Conservation (phyloP, 495 filamentous ascomycete genomes). For the Lentithecium fluviatile region DNA sequence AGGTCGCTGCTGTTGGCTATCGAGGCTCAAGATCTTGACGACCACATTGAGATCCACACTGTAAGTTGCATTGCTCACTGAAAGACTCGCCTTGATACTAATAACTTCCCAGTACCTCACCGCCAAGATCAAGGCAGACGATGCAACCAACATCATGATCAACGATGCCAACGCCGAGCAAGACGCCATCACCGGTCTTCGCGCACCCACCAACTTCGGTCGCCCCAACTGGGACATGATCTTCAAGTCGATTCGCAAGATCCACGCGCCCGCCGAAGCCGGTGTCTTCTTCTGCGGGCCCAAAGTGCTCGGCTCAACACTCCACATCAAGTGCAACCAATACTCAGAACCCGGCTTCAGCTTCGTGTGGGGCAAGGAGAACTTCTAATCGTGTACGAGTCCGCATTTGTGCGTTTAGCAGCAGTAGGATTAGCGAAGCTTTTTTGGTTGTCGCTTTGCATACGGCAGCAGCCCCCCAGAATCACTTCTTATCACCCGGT, state of each 20-base stretch:
- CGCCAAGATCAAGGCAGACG: slow-evolving; percentile 73
- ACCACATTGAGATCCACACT: slow-evolving; percentile 70
- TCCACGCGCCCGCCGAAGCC: slow-evolving; percentile 68
- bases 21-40: slow-evolving; percentile 77
- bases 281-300: slow-evolving; percentile 82
- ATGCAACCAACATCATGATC: slow-evolving; percentile 81
- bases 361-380: slow-evolving; percentile 75
- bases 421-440: not conserved
- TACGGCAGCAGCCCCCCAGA: no score
- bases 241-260: slow-evolving; percentile 70
- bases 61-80: slow-evolving; percentile 36
- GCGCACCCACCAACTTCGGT: slow-evolving; percentile 74
- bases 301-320: slow-evolving; percentile 63
- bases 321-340: slow-evolving; percentile 75
- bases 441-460: not conserved
- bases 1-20: slow-evolving; percentile 73
- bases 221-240: slow-evolving; percentile 80
- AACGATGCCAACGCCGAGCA: slow-evolving; percentile 77
- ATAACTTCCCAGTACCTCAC: slow-evolving; percentile 57
- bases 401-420: not conserved
- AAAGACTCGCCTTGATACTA: slow-evolving; percentile 13
- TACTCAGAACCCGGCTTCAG: slow-evolving; percentile 72
- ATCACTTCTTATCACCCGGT: slow-evolving; percentile 17
- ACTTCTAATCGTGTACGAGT: slow-evolving; percentile 54
- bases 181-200: slow-evolving; percentile 71